Percentiles rank a stretch among this genome's conserved stretches.
phyloP scores from a whole-genome alignment of 805 yeast genomes.

The Candida ortonii region DNA sequence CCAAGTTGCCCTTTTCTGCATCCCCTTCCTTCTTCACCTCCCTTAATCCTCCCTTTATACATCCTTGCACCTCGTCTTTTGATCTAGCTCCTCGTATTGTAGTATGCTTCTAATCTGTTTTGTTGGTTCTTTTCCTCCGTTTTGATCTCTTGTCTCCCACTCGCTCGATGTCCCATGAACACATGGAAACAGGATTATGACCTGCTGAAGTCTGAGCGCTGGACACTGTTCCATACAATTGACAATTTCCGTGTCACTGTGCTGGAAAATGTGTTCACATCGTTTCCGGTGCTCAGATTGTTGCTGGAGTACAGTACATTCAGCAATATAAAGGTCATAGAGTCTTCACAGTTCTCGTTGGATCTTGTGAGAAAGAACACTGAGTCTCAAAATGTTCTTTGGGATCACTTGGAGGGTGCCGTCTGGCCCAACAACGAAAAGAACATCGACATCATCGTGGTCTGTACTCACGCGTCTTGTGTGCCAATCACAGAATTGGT shows the following conservation, averaged over 20 bases:
- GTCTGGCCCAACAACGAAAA: too few relatives aligned
- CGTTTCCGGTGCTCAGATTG: constrained; percentile 7
- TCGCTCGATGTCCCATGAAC: constrained; percentile 1
- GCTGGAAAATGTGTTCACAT: constrained; percentile 11
- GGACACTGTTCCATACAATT: constrained; percentile 12
- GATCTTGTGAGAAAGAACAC: constrained; percentile 8
- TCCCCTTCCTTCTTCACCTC: too few relatives aligned
- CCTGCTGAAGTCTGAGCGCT: constrained; percentile 4
- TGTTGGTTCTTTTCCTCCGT: neutral
- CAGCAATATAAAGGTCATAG: constrained; percentile 8
- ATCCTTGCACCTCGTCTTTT: too few relatives aligned
- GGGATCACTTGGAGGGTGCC: too few relatives aligned
- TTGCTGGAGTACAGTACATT: constrained; percentile 7
- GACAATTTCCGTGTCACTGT: constrained; percentile 8
- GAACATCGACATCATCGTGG: too few relatives aligned
- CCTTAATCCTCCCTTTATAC: too few relatives aligned
- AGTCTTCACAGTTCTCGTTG: constrained; percentile 11
- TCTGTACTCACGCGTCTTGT: constrained; percentile 3
- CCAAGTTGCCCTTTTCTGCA: too few relatives aligned
- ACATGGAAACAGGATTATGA: constrained; percentile 6
- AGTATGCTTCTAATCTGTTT: too few relatives aligned
- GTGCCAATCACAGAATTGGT: constrained; percentile 5
- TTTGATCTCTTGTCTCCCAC: neutral
- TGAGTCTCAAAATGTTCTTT: neutral
- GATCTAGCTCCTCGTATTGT: too few relatives aligned